Conservation (phyloP, 768 basidiomycete species). For the Suillus weaverae region DNA sequence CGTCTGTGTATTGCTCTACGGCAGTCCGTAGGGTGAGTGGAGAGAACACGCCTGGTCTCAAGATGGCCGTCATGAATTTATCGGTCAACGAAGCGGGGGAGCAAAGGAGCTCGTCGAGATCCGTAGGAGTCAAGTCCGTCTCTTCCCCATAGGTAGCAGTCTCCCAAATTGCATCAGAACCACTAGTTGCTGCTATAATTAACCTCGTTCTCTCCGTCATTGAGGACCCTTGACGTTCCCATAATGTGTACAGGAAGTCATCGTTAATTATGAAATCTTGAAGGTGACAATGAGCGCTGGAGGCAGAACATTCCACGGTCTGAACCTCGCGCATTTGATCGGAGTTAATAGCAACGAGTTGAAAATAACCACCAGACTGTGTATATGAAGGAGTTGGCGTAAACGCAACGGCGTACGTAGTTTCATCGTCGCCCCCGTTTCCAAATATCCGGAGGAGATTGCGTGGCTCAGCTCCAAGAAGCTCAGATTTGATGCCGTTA, state of each 20-base stretch:
- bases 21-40: conserved; percentile 77
- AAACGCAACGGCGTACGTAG: conserved; percentile 68
- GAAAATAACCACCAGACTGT: conserved; percentile 78
- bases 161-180: conserved; percentile 46
- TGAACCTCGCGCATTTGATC: conserved; percentile 63
- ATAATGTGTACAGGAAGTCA: conserved; percentile 63
- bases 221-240: conserved; percentile 81
- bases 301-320: conserved; percentile 56
- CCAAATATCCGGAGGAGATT: conserved; percentile 67
- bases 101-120: conserved; percentile 82
- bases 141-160: conserved; percentile 64
- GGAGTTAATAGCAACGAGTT: conserved; percentile 53
- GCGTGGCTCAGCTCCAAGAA: conserved; percentile 62
- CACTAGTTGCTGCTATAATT: conserved; percentile 36
- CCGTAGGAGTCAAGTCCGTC: conserved; percentile 78
- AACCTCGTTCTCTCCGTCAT: conserved; percentile 60
- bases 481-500: conserved; percentile 38
- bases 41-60: conserved; percentile 89
- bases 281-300: conserved; percentile 67
- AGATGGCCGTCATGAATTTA: conserved; percentile 79
- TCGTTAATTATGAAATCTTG: conserved; percentile 72
- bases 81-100: conserved; percentile 70
- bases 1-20: conserved; percentile 77
- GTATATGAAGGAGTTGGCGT: conserved; percentile 65
- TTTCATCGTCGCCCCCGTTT: conserved; percentile 44